Base-by-base conservation (phyloP, 2,329 filamentous ascomycete species). In the Bipolaris bicolor region DNA sequence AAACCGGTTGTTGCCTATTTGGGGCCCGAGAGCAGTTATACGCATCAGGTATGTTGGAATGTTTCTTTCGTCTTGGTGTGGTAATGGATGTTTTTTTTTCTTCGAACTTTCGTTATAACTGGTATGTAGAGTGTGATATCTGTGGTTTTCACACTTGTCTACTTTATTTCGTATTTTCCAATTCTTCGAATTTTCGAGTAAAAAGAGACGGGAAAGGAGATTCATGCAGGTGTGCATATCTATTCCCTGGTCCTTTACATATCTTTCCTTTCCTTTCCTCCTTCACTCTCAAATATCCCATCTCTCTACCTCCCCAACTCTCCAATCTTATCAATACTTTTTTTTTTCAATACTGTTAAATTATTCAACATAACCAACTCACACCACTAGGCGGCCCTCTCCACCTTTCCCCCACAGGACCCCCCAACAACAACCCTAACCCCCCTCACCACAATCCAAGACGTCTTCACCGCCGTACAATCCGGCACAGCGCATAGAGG, bases 381-480 rank as follows among this genome's bases (percentile, higher is more conserved):
- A 7, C 7, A 13, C n/a, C 3, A 31, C n/a, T 70, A 87, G 83
- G 84, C 85, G 36, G 78, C 85, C 3, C 78, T 86, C 52, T 77
- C 80, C 64, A 75, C 76, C 56, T 86, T 86, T 51, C 55, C 63
- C 59, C 71, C n/a, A 11, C 22, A 44, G n/a, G 64, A 41, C 24
- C 37, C 63, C 22, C 72, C 77, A 11, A 20, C 37, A 56, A 34
- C 31, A 20, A 68, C 68, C n/a, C 68, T 84, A 44, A 61, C 68
- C 1, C 78, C 83, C 3, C 74, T 77, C 50, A 67, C 70, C 29
- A 80, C 78, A 49, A 85, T 86, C 66, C 76, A 78, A 65, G 91
- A 95, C 72, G 87, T 96, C 67, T 97, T 97, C 76, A 82, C 88
- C 49, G 83, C 87, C 15, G 90, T 97, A 5, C 91, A 96, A 70